phyloP scores from a whole-genome alignment of 176 grass and related monocot genomes.

The Phoenix roebelenii region DNA sequence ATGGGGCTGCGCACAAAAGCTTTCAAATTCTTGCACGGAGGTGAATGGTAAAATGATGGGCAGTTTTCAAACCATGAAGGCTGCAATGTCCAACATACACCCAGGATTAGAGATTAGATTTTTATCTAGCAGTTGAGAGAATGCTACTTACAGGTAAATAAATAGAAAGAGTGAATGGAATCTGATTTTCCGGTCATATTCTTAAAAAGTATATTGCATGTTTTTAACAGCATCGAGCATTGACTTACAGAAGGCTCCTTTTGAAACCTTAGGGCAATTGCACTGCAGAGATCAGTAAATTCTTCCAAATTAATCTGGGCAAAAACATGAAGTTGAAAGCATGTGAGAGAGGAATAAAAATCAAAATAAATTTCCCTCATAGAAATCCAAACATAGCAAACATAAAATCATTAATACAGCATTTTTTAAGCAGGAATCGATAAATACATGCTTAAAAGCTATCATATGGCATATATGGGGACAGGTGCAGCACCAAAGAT shows the following conservation, averaged over 20 bases:
- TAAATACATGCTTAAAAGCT: too few species aligned
- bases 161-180: too few species aligned
- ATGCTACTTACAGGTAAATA: too few species aligned
- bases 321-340: constrained; percentile 7
- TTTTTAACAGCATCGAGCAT: neutral
- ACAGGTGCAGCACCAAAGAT: too few species aligned
- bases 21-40: constrained; percentile 53
- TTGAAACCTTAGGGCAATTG: constrained; percentile 90
- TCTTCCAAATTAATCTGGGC: constrained; percentile 88
- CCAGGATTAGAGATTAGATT: constrained; percentile 24
- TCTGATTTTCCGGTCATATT: too few species aligned
- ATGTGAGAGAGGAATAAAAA: neutral
- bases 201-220: too few species aligned
- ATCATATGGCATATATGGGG: too few species aligned
- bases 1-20: constrained; percentile 55
- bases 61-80: constrained; percentile 80
- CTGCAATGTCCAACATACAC: constrained; percentile 40
- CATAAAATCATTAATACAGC: too few species aligned
- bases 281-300: constrained; percentile 85
- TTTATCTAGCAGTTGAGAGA: too few species aligned
- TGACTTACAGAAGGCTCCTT: constrained; percentile 86
- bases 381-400: too few species aligned
- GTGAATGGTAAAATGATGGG: constrained; percentile 73
- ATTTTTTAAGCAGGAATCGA: too few species aligned
- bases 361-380: too few species aligned